phyloP scores from a whole-genome alignment of 2,329 filamentous ascomycete species.

The Aspergillus neoniger region DNA sequence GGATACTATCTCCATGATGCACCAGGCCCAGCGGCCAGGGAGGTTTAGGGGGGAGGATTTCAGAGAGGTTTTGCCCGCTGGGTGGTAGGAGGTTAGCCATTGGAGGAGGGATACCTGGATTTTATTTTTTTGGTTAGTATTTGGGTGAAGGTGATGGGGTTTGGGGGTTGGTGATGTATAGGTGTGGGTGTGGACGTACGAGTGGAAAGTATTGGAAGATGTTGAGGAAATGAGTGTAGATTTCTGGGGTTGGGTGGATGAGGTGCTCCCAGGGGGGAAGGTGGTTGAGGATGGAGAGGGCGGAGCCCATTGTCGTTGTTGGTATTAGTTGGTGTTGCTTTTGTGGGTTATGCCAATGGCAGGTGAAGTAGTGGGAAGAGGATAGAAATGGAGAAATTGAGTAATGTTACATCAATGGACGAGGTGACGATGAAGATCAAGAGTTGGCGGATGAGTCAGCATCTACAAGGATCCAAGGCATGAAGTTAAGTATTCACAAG shows the following conservation, averaged over 20 bases:
- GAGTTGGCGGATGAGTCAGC: not conserved
- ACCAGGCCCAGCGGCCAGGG: constrained; percentile 86
- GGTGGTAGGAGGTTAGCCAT: constrained; percentile 79
- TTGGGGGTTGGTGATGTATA: not conserved
- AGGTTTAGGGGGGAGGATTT: constrained; percentile 70
- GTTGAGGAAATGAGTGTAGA: constrained; percentile 38
- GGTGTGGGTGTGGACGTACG: constrained; percentile 45
- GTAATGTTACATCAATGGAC: not conserved
- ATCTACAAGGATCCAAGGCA: not conserved
- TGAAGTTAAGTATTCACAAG: too few species aligned
- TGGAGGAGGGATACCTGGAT: constrained; percentile 69
- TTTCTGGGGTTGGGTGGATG: constrained; percentile 41
- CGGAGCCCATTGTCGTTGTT: constrained; percentile 25
- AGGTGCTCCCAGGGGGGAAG: constrained; percentile 35
- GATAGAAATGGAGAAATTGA: not conserved
- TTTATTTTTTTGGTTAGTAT: not conserved
- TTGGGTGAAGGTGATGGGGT: constrained; percentile 13
- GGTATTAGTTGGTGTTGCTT: constrained; percentile 17
- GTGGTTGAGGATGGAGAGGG: constrained; percentile 25
- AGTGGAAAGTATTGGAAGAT: constrained; percentile 48
- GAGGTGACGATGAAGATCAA: not conserved
- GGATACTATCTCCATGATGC: constrained; percentile 81
- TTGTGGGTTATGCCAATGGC: not conserved
- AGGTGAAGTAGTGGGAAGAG: not conserved
- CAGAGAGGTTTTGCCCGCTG: constrained; percentile 88